Evolutionary conservation across 345 rosid species (phyloP), one percentile per base, ranked within the genome.

Genomic region (Trapa bicornis): DNA sequence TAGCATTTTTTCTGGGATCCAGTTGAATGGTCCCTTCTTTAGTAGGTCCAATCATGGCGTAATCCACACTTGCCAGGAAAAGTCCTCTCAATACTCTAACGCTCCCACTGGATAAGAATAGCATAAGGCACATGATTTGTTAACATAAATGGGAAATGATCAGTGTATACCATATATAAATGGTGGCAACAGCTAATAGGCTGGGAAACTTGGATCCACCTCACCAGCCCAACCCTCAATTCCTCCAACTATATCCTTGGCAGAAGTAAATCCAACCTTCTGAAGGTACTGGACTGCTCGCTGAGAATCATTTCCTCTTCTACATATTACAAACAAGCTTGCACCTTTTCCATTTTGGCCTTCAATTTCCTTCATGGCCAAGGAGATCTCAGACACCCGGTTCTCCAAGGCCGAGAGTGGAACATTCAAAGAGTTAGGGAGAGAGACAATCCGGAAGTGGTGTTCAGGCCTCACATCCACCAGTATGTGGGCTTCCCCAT

Each of bases 261-360:
- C 97, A 10, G 83, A 76, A 66, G 61, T 15, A 48, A 87, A 81
- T 62, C 99, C 99, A 45, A 68, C 66, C 15, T 78, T 80, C 47
- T 80, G 89, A 64, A 90, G 84, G 65, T 72, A 70, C 47, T 90
- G 76, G 58, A 93, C 97, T 15, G 97, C 98, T 70, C 89, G 87
- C 78, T 93, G 98, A 43, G 97, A 93, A 75, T 91, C 92, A 12
- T 93, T 93, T 66, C 98, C 97, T 37, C 97, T 89, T 78, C 97
- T 86, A 65, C 98, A 93, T 13, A 83, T 77, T 35, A 88, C 87
- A 29, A 83, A 93, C 6, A 93, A 56, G 70, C 71, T 75, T 14
- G 77, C 82, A 74, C 76, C 70, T 11, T 69, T 76, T 9, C 11
- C 70, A 16, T 68, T 69, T 6, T 38, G 77, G 45, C 67, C 75